These are phyloP conservation scores for Schwanniomyces occidentalis DNA, from an alignment of 805 yeast species.

Conservation along the genomic window DNA sequence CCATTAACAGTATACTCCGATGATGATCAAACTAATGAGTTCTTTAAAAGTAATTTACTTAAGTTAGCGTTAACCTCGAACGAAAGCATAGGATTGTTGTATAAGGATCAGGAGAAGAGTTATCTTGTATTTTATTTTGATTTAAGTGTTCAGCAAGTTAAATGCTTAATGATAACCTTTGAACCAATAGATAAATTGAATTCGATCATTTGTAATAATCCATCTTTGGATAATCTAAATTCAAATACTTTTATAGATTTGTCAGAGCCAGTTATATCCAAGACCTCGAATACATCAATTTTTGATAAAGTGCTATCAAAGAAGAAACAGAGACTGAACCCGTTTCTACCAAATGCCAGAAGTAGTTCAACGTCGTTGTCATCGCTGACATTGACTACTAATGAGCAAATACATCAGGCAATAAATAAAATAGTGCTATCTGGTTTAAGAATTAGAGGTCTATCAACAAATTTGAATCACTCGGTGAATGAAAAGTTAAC, in stretches of 20 bases:
- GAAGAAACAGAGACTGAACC: slow-evolving; percentile 19
- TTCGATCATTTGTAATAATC: slow-evolving; percentile 4
- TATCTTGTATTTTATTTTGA: slow-evolving; percentile 27
- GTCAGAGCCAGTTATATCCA: slow-evolving; percentile 1
- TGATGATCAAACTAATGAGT: slow-evolving; percentile 14
- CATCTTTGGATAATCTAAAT: slow-evolving; percentile 3
- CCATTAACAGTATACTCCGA: slow-evolving; percentile 24
- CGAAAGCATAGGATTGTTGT: slow-evolving; percentile 20
- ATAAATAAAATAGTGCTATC: slow-evolving; percentile 37
- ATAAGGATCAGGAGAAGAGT: slow-evolving; percentile 10
- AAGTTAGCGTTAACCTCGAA: slow-evolving; percentile 5
- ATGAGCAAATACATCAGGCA: slow-evolving; percentile 33
- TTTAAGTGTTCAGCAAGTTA: slow-evolving; percentile 8
- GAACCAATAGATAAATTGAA: slow-evolving; percentile 11
- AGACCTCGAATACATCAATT: slow-evolving; percentile 19
- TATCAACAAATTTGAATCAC: slow-evolving; percentile 21
- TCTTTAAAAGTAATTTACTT: slow-evolving; percentile 20
- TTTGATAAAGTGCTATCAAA: slow-evolving; percentile 38
- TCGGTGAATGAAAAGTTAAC: slow-evolving; percentile 33
- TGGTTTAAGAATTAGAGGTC: slow-evolving; percentile 43
- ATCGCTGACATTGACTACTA: slow-evolving; percentile 18
- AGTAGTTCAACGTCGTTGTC: slow-evolving; percentile 12
- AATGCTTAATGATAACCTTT: slow-evolving; percentile 21
- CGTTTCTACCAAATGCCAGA: slow-evolving; percentile 13
- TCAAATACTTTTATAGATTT: slow-evolving; percentile 6